These are phyloP conservation scores for Zygnema circumcarinatum DNA, from an alignment of 139 green algal genomes.

Conservation along the genomic window DNA sequence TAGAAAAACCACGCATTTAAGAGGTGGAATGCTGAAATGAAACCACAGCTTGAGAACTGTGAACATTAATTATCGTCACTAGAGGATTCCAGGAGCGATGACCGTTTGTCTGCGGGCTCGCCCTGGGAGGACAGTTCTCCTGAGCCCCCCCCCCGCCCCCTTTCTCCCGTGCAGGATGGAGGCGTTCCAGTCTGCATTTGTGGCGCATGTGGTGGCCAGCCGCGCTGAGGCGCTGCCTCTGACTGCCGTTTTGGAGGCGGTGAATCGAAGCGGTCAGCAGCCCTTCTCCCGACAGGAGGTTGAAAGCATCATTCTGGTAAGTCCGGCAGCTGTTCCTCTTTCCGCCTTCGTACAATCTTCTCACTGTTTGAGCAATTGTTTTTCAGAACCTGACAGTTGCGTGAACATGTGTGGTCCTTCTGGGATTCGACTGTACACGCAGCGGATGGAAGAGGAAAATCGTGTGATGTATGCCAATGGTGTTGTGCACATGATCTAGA, in stretches of 20 bases:
- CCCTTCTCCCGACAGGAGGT: conserved; percentile 20
- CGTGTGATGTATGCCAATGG: conserved; percentile 33
- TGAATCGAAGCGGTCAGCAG: neutral
- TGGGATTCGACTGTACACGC: neutral
- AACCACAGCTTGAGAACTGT: neutral
- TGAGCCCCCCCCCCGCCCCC: too few relatives aligned
- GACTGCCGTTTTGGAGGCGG: neutral
- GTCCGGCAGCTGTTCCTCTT: neutral
- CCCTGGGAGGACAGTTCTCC: neutral
- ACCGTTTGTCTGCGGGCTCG: neutral
- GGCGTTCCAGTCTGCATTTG: conserved; percentile 17
- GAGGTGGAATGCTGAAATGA: neutral
- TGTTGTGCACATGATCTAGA: conserved; percentile 45
- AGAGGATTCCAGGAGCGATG: neutral
- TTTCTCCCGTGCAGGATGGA: conserved; percentile 16
- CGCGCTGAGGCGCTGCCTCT: conserved; percentile 14
- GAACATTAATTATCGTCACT: neutral
- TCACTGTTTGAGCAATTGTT: conserved; percentile 7
- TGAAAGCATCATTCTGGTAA: conserved; percentile 26
- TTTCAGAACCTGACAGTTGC: neutral
- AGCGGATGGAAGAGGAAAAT: conserved; percentile 44
- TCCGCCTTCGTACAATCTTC: neutral
- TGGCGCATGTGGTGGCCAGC: conserved; percentile 17
- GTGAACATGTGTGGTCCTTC: neutral
- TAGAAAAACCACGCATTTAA: neutral